These are phyloP conservation scores for Trichoderma sp. DNA, from an alignment of 2,329 filamentous ascomycete genomes.

Conservation along the genomic window DNA sequence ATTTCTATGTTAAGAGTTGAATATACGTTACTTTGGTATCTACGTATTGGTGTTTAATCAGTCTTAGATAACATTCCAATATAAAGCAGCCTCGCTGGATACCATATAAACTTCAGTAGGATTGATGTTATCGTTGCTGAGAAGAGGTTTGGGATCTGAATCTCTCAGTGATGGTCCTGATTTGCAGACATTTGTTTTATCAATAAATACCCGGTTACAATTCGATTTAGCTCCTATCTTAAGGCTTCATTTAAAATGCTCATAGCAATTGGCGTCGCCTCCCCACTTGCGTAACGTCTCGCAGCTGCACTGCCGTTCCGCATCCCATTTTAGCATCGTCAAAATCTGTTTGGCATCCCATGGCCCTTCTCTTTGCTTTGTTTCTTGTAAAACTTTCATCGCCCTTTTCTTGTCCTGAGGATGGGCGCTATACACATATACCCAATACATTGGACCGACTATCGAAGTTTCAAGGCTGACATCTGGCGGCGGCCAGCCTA, in stretches of 20 bases:
- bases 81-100: no score
- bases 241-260: neutral
- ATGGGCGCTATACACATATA: neutral
- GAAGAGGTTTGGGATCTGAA: no score
- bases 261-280: neutral
- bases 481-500: neutral
- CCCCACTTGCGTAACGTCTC: neutral
- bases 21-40: no score
- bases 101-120: no score
- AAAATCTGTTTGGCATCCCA: neutral
- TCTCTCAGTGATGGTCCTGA: no score
- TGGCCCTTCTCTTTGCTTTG: neutral
- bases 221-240: neutral
- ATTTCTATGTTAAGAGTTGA: no score
- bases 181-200: no score
- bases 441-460: slow-evolving; percentile 1
- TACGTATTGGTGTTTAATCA: no score
- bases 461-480: neutral
- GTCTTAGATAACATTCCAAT: no score
- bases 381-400: neutral
- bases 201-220: no score
- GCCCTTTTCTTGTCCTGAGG: neutral
- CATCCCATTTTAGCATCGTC: neutral
- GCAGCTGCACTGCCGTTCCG: neutral
- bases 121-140: no score